phyloP scores from a whole-genome alignment of 441 rosid genomes.

The Jatropha podagrica region DNA sequence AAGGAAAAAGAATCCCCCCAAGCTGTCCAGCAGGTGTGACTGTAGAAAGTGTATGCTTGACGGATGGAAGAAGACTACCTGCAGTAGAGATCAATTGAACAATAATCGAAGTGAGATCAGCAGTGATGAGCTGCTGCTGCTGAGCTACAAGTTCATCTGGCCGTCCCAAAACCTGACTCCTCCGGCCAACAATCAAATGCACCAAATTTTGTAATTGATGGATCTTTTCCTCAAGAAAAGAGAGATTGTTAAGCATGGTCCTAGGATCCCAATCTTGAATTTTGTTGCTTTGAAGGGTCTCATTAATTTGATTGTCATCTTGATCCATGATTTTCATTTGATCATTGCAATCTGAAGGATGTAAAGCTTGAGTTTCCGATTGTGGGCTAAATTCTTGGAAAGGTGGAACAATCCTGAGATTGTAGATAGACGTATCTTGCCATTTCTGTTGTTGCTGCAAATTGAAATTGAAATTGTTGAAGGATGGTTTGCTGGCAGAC shows the following conservation, averaged over 20 bases:
- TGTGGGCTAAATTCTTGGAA: constrained; percentile 39
- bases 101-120: constrained; percentile 87
- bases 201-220: constrained; percentile 85
- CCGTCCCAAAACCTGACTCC: constrained; percentile 44
- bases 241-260: constrained; percentile 66
- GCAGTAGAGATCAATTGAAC: constrained; percentile 93
- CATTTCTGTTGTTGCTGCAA: constrained; percentile 48
- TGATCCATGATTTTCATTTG: constrained; percentile 31
- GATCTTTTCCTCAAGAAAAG: constrained; percentile 84
- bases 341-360: constrained; percentile 30
- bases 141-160: constrained; percentile 61
- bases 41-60: constrained; percentile 55
- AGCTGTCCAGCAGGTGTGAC: constrained; percentile 47
- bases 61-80: constrained; percentile 91
- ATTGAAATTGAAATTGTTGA: constrained; percentile 40
- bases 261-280: constrained; percentile 82
- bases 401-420: constrained; percentile 38
- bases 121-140: constrained; percentile 80
- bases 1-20: constrained; percentile 52
- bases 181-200: constrained; percentile 56
- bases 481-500: constrained; percentile 30
- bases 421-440: constrained; percentile 58
- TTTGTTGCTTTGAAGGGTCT: constrained; percentile 35
- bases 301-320: constrained; percentile 31
- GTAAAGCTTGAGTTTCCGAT: constrained; percentile 33